Base-by-base conservation (phyloP, 805 yeast species). In the Teunomyces panamensis region DNA sequence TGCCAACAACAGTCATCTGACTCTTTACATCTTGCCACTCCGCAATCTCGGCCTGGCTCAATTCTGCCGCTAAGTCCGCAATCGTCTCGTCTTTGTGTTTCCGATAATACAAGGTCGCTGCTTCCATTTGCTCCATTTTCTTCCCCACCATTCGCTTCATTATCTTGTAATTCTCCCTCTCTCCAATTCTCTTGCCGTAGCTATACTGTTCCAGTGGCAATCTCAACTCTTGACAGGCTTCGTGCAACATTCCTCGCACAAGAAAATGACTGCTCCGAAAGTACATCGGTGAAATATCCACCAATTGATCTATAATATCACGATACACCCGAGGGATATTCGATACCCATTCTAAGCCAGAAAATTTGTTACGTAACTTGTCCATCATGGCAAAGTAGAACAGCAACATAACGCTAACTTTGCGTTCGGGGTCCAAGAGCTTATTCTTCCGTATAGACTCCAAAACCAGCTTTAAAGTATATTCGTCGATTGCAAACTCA, bases 131-230 rank as follows among this genome's bases (percentile, higher is more conserved):
- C 17, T 45, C 49, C 46, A 49, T 35, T 14, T 24, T 30, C 20
- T n/a, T 28, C 11, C 51, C 49, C 7, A 42, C 46, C 10, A 49
- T 16, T 32, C 49, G 24, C 30, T 46, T 11, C 17, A 49, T 37
- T 10, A 45, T 49, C 42, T 49, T 49, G 42, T 49, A 49, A 42
- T 39, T 49, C 14, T 49, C 51, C 9, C 49, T 36, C 14, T 35
- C 37, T 13, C 43, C 16, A 13, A 10, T 34, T 24, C 42, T 47
- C 13, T 43, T 43, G 27, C 43, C 46, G 24, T 49, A 51, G 9
- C 13, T 34, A 5, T 13, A 30, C 8, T 26, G 16, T 43, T 52
- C 56, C 13, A 29, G 14, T 3, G 53, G 51, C 17, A 52, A 45
- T 2, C 20, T 26, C 27, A 50, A 44, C 30, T 44, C 44, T 2